Conservation (phyloP, 441 rosid species). For the Cnidoscolus chayamansa region DNA sequence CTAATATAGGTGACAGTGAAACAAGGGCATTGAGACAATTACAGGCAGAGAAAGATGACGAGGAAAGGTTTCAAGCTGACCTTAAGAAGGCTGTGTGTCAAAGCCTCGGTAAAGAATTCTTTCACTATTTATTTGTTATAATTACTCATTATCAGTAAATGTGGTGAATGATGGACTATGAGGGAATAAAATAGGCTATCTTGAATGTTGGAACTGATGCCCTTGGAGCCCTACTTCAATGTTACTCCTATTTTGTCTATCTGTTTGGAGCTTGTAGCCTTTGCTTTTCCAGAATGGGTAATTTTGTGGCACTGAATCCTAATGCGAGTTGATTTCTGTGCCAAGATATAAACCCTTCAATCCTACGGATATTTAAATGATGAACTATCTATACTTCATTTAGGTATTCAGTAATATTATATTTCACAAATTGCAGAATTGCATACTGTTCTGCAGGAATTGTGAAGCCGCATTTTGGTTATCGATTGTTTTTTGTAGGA, state of each 20-base stretch:
- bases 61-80: slow-evolving; percentile 96
- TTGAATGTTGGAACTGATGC: background rate
- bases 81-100: slow-evolving; percentile 75
- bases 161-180: slow-evolving; percentile 9
- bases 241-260: background rate
- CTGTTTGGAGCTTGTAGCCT: background rate
- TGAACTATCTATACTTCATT: background rate
- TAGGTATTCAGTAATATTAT: background rate
- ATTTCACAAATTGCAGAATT: background rate
- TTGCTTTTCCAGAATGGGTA: background rate
- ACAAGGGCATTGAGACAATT: slow-evolving; percentile 71
- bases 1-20: slow-evolving; percentile 41
- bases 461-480: background rate
- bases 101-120: slow-evolving; percentile 70
- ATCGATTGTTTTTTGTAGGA: background rate
- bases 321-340: background rate
- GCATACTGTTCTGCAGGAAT: background rate
- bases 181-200: slow-evolving; percentile 2
- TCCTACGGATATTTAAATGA: slow-evolving; percentile 1
- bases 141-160: slow-evolving; percentile 6
- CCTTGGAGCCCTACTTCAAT: background rate
- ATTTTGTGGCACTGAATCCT: background rate
- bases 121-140: slow-evolving; percentile 9
- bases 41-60: slow-evolving; percentile 82
- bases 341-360: slow-evolving; percentile 1